Percentiles rank a stretch among this genome's conserved stretches.
Conservation (phyloP, 176 grass and related monocot species). For the Zea luxurians region DNA sequence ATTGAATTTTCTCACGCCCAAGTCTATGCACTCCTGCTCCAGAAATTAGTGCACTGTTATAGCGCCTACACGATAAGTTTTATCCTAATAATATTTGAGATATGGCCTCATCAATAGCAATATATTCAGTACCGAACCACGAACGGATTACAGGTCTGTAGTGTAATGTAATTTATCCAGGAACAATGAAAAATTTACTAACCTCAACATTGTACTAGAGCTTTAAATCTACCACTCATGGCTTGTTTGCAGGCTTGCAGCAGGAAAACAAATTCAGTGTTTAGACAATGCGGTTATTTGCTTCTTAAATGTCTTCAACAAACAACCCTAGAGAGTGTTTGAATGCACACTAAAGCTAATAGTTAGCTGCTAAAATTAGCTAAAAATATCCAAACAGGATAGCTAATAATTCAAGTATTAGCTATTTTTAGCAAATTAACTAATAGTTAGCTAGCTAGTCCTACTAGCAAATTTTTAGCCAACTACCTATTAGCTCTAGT, state of each 20-base stretch:
- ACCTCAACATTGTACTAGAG: not conserved
- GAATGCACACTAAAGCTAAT: no score
- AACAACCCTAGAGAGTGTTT: not conserved
- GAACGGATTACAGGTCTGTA: not conserved
- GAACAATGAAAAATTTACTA: not conserved
- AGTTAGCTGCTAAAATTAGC: no score
- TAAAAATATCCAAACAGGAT: no score
- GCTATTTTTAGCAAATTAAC: no score
- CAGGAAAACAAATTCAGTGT: not conserved
- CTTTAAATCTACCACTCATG: not conserved
- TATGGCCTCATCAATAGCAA: not conserved
- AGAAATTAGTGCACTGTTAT: conserved; percentile 1
- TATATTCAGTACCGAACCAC: not conserved
- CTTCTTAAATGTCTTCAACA: not conserved
- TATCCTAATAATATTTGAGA: not conserved
- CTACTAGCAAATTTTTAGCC: no score
- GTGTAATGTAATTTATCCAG: not conserved
- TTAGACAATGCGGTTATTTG: not conserved
- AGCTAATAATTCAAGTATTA: no score
- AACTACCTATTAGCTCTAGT: no score
- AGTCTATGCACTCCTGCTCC: conserved; percentile 80
- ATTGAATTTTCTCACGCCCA: conserved; percentile 95
- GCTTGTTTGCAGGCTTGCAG: not conserved
- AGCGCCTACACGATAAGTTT: conserved; percentile 7
- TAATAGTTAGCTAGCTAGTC: no score